phyloP scores from a whole-genome alignment of 345 rosid genomes.

The Murraya paniculata region DNA sequence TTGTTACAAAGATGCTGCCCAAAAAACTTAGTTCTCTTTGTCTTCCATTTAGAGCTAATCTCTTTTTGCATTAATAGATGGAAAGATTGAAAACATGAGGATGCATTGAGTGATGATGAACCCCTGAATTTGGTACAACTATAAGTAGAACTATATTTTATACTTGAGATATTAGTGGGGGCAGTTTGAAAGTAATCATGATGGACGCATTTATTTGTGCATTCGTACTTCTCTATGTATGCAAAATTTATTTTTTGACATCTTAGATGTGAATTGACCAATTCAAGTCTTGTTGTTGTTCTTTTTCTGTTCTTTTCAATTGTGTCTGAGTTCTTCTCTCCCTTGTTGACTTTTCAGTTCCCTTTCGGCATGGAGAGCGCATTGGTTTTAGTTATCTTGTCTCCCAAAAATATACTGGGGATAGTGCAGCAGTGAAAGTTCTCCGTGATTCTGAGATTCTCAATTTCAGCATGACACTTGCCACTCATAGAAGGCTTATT shows the following conservation, averaged over 20 bases:
- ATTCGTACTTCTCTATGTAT: background rate
- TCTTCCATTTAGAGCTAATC: background rate
- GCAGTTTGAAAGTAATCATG: background rate
- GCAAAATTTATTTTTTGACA: background rate
- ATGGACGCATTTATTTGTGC: background rate
- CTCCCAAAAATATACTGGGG: slow-evolving; percentile 66
- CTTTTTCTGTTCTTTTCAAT: slow-evolving; percentile 1
- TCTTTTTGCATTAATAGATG: background rate
- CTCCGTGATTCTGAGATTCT: slow-evolving; percentile 51
- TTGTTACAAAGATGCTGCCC: background rate
- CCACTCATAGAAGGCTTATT: slow-evolving; percentile 53
- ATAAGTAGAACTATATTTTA: background rate
- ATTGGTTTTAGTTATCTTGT: slow-evolving; percentile 72
- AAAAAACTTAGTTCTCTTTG: background rate
- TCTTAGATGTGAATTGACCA: background rate
- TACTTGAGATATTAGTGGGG: background rate
- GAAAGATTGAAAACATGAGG: slow-evolving; percentile 1
- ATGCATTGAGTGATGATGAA: background rate
- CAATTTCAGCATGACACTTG: slow-evolving; percentile 58
- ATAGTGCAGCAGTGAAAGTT: slow-evolving; percentile 52
- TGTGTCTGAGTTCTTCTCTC: background rate
- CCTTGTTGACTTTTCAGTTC: slow-evolving; percentile 45
- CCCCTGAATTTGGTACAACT: background rate
- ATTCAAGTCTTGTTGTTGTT: slow-evolving; percentile 4
- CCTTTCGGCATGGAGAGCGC: slow-evolving; percentile 76